phyloP scores from a whole-genome alignment of 805 yeast species.

The Metschnikowia baotianmanensis region DNA sequence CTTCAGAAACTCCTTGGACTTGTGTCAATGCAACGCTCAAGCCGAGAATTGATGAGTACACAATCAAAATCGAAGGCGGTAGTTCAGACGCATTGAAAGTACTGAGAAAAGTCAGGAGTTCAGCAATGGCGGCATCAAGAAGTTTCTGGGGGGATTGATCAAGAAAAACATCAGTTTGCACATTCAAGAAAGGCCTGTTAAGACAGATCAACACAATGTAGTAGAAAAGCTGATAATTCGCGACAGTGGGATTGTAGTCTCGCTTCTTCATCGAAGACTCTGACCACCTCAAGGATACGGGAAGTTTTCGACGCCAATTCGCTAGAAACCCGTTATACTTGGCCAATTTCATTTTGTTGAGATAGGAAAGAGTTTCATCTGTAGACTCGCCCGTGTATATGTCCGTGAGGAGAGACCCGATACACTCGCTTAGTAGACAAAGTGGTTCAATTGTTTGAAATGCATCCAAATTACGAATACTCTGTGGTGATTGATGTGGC shows the following conservation, averaged over 20 bases:
- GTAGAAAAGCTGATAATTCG: constrained; percentile 18
- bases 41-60: constrained; percentile 18
- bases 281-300: constrained; percentile 17
- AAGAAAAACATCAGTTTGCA: constrained; percentile 8
- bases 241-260: constrained; percentile 18
- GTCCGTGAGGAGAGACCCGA: constrained; percentile 19
- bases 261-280: constrained; percentile 9
- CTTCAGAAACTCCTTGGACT: constrained; percentile 2
- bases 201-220: constrained; percentile 19
- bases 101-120: constrained; percentile 13
- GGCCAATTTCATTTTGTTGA: constrained; percentile 12
- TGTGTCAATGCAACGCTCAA: constrained; percentile 15
- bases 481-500: constrained; percentile 6
- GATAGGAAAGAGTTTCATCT: constrained; percentile 13
- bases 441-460: constrained; percentile 17
- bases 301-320: constrained; percentile 17
- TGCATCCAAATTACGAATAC: constrained; percentile 16
- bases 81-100: constrained; percentile 12
- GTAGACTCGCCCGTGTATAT: constrained; percentile 16
- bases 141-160: constrained; percentile 10
- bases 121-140: constrained; percentile 16
- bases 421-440: constrained; percentile 19
- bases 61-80: constrained; percentile 15
- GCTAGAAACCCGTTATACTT: constrained; percentile 12
- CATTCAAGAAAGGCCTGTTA: constrained; percentile 15